Evolutionary conservation across 2,329 filamentous ascomycete genomes (phyloP).

Genomic region (Dendryphion nanum): DNA sequence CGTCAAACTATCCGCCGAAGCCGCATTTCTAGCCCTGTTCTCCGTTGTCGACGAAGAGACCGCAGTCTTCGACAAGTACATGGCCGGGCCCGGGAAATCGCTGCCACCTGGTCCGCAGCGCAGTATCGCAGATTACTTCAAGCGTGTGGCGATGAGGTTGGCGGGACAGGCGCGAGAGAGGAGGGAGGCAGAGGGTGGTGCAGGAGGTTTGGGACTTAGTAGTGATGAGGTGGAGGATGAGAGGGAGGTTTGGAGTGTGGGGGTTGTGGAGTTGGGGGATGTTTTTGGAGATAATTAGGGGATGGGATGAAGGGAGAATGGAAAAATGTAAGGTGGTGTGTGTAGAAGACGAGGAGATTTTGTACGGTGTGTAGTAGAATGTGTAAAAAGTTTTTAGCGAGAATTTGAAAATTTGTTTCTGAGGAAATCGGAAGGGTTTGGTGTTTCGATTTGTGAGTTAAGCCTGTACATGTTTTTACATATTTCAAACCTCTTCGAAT

Average conservation of each 20-base stretch:
- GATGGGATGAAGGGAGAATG: too few relatives aligned
- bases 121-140: conserved; percentile 96
- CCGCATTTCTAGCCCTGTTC: conserved; percentile 89
- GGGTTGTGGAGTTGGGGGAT: conserved; percentile 79
- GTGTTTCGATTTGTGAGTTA: too few relatives aligned
- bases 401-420: too few relatives aligned
- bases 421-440: too few relatives aligned
- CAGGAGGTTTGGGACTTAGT: conserved; percentile 78
- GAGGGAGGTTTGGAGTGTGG: conserved; percentile 92
- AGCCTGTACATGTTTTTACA: too few relatives aligned
- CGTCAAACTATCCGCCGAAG: conserved; percentile 91
- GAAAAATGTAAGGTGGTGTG: too few relatives aligned
- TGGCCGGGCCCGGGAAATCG: conserved; percentile 64
- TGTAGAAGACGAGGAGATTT: too few relatives aligned
- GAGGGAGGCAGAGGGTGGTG: conserved; percentile 85
- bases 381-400: too few relatives aligned
- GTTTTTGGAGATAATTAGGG: conserved; percentile 4
- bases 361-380: too few relatives aligned
- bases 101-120: conserved; percentile 73
- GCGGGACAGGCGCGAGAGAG: conserved; percentile 86
- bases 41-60: conserved; percentile 83
- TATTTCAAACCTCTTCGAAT: too few relatives aligned
- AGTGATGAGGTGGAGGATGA: conserved; percentile 94
- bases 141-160: conserved; percentile 80
- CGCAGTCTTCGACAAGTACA: conserved; percentile 87